Conservation (phyloP, 2,329 filamentous ascomycete species). For the Phoma sp. region DNA sequence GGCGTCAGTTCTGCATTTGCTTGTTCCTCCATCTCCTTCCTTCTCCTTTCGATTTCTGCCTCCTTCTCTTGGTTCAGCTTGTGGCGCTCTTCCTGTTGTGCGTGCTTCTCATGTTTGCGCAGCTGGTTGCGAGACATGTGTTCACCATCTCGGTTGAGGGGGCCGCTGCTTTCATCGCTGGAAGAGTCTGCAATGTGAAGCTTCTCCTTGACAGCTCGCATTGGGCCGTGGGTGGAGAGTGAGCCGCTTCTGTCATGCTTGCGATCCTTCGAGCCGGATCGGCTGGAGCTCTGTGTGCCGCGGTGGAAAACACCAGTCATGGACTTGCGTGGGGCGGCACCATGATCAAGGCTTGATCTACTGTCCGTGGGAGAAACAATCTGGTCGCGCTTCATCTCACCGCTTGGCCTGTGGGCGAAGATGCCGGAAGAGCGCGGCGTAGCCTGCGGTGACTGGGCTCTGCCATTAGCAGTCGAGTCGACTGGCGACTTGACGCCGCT, state of each 20-base stretch:
- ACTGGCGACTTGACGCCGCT: constrained; percentile 30
- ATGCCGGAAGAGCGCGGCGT: constrained; percentile 39
- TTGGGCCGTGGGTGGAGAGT: constrained; percentile 44
- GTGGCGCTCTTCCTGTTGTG: constrained; percentile 53
- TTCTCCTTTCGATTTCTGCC: constrained; percentile 55
- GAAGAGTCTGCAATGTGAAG: constrained; percentile 44
- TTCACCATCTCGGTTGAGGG: constrained; percentile 58
- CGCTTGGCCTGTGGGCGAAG: constrained; percentile 40
- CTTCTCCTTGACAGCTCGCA: constrained; percentile 50
- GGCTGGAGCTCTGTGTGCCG: constrained; percentile 45
- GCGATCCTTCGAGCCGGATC: constrained; percentile 28
- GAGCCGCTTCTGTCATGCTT: constrained; percentile 36
- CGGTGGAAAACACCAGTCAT: constrained; percentile 47
- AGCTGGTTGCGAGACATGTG: constrained; percentile 57
- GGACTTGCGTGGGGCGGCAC: constrained; percentile 27
- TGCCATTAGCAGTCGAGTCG: constrained; percentile 31
- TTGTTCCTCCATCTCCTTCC: constrained; percentile 55
- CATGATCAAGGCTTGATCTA: constrained; percentile 38
- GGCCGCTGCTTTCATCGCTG: constrained; percentile 44
- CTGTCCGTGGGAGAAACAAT: constrained; percentile 38
- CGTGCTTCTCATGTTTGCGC: constrained; percentile 56
- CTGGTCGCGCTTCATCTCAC: constrained; percentile 43
- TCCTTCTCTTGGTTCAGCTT: constrained; percentile 53
- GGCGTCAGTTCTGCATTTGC: constrained; percentile 62
- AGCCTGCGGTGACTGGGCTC: constrained; percentile 27